Conservation (phyloP, 2,329 filamentous ascomycete genomes). For the Pseudocercospora eumusae region DNA sequence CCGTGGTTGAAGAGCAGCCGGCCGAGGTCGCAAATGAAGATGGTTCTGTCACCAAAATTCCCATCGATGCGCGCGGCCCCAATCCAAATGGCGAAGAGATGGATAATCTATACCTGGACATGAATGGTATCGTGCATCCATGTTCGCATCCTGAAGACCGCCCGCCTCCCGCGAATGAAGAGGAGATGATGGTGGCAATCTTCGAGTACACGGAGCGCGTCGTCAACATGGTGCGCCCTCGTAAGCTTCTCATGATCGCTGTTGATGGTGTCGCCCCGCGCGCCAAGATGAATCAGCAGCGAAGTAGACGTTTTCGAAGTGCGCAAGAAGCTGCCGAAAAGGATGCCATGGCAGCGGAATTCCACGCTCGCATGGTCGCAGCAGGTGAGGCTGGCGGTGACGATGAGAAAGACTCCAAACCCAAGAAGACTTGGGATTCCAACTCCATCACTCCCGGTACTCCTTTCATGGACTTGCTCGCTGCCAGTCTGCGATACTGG, state of each 20-base stretch:
- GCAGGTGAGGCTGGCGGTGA: constrained; percentile 48
- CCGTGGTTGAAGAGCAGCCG: constrained; percentile 83
- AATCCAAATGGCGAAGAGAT: constrained; percentile 98
- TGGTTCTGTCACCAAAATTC: constrained; percentile 73
- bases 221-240: constrained; percentile 95
- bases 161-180: constrained; percentile 86
- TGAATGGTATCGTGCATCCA: constrained; percentile 99
- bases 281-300: constrained; percentile 99
- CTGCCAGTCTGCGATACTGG: constrained; percentile 90
- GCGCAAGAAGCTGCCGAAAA: constrained; percentile 94
- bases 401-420: constrained; percentile 50
- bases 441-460: constrained; percentile 92
- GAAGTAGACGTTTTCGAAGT: constrained; percentile 89
- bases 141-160: constrained; percentile 96
- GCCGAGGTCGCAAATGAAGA: constrained; percentile 78
- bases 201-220: constrained; percentile 99
- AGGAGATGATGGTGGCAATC: constrained; percentile 99
- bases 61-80: constrained; percentile 77
- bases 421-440: constrained; percentile 89
- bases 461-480: constrained; percentile 97
- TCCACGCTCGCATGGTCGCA: constrained; percentile 78
- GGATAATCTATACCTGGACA: constrained; percentile 96
- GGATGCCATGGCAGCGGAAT: constrained; percentile 84
- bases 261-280: constrained; percentile 96
- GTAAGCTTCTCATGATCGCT: constrained; percentile 95